Evolutionary conservation across 2,329 filamentous ascomycete genomes (phyloP), one percentile per base, ranked within the genome.

Genomic region (Nothophoma quercina): DNA sequence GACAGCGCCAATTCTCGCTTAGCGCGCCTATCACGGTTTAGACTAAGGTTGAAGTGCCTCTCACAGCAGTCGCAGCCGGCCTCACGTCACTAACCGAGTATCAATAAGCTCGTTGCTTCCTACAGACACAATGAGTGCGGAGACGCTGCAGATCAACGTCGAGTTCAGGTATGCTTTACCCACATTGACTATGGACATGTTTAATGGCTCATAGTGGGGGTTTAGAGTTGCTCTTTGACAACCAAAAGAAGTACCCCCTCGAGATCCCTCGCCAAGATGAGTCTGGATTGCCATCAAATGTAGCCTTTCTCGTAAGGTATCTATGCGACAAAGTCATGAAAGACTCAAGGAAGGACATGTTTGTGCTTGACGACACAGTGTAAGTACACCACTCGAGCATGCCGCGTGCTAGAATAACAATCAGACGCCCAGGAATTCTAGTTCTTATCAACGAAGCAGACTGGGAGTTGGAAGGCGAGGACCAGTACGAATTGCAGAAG

Each of bases 381-480:
- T 97, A 85, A 73, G 91, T 47, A n/a, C n/a, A n/a, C n/a, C n/a
- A n/a, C n/a, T n/a, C n/a, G n/a, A n/a, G n/a, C n/a, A n/a, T n/a
- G n/a, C n/a, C n/a, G n/a, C n/a, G n/a, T n/a, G n/a, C 5, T 15
- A 16, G 9, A 4, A 7, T n/a, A 9, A 13, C 16, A 18, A 32
- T 25, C 10, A 98, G 93, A 55, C 92, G 95, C 45, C 95, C 95
- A 5, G 95, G 95, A 2, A 96, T 99, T 73, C 84, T 99, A 34
- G 93, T 97, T 22, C 82, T 99, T 51, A 96, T 99, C 75, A 99
- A 99, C 72, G 95, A 99, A 66, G 91, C 92, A 21, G 95, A 99
- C 74, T 99, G 95, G 95, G 95, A 98, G 75, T 84, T 99, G 10
- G 95, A 98, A 76, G 95, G 93, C 15, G 93, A 98, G 76, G 92